Base-by-base conservation (phyloP, 495 filamentous ascomycete species). In the Chlorociboria aeruginascens region DNA sequence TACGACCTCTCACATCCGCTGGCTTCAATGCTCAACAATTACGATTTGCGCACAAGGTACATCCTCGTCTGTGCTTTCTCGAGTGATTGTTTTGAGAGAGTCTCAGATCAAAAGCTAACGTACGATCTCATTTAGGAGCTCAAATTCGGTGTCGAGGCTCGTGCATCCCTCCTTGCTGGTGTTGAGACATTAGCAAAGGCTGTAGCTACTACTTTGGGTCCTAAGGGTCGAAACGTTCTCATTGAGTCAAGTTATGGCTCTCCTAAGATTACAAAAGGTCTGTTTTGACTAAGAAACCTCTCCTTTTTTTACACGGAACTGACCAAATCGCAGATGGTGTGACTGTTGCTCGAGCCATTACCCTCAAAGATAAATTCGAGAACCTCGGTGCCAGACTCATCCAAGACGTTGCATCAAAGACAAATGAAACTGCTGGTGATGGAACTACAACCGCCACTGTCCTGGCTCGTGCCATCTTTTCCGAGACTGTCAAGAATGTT, bases 401-500 rank as follows among this genome's bases (percentile, higher is more conserved):
- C 56, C 89, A 96, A 73, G 92, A 97, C 66, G 92, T 98, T 50
- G 93, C 92, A 58, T 93, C 86, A 60, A 98, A 98, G 81, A 98
- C 92, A 54, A 98, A 98, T 74, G 92, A 98, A 71, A 79, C 88
- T 59, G 92, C 92, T 50, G 92, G 92, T 82, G 92, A 98, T 64
- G 92, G 92, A 68, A 98, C 92, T 53, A 98, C 92, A 50, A 95
- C 88, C 46, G 92, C 92, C 52, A 98, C 92, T 48, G 89, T 95
- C 59, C 85, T 98, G 43, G 93, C 89, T 57, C 87, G 90, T 58
- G 87, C 90, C 62, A 98, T 98, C 73, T 98, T 98, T 78, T 92
- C 92, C 66, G 93, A 97, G 77, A 96, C 89, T 39, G 92, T 97
- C 62, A 97, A 97, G 82, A 98, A 98, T 68, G 92, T 98, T 55